Evolutionary conservation across 139 green algal genomes (phyloP).

Genomic region (Nannochloris sp.): DNA sequence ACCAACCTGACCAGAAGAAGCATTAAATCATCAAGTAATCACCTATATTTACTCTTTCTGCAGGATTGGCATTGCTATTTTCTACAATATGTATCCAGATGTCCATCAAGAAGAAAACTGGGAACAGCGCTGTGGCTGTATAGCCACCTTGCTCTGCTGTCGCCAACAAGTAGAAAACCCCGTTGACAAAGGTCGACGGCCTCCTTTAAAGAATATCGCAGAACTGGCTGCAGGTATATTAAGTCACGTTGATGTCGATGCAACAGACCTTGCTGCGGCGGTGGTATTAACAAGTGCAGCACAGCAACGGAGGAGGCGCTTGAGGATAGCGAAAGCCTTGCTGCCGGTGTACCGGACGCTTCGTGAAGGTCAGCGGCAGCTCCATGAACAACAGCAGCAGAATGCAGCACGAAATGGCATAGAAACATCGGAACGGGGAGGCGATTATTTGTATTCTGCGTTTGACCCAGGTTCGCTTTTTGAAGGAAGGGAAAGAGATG

Average conservation of each 20-base stretch:
- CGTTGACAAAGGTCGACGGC: conserved; percentile 17
- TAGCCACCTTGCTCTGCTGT: conserved; percentile 29
- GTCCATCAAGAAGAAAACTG: conserved; percentile 6
- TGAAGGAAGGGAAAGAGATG: neutral
- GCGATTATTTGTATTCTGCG: too few species aligned
- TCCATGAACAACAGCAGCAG: neutral
- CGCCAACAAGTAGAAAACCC: conserved; percentile 9
- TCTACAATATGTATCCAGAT: conserved; percentile 36
- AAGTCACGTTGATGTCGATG: conserved; percentile 25
- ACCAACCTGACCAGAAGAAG: too few species aligned
- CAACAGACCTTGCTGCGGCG: conserved; percentile 30
- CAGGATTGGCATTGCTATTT: conserved; percentile 25
- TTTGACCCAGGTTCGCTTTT: neutral
- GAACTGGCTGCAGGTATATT: conserved; percentile 33
- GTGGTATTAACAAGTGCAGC: conserved; percentile 28
- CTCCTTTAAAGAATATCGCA: conserved; percentile 34
- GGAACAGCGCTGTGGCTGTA: conserved; percentile 30
- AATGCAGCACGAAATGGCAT: too few species aligned
- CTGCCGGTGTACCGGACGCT: conserved; percentile 17
- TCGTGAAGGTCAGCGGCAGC: neutral
- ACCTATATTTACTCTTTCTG: neutral
- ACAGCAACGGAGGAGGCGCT: conserved; percentile 24
- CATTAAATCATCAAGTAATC: neutral
- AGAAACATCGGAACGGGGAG: too few species aligned
- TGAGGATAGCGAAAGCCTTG: conserved; percentile 32